Evolutionary conservation across 495 filamentous ascomycete species (phyloP).

Genomic region (Ramalina intermedia): DNA sequence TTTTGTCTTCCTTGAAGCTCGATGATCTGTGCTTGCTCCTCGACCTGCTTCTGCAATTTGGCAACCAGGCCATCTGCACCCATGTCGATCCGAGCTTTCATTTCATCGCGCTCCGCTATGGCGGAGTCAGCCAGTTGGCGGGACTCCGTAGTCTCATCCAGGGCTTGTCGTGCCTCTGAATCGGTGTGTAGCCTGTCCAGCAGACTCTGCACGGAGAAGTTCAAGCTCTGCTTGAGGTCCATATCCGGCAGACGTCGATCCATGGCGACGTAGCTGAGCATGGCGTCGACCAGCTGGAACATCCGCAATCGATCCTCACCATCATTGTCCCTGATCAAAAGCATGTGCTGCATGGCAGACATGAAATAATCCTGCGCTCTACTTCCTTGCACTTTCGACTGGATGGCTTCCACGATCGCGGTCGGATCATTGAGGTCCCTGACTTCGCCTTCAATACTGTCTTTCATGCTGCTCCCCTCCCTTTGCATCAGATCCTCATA

Average conservation of each 20-base stretch:
- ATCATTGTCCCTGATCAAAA: slow-evolving; percentile 85
- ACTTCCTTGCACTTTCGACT: slow-evolving; percentile 67
- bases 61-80: slow-evolving; percentile 88
- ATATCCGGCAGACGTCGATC: slow-evolving; percentile 90
- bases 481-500: slow-evolving; percentile 93
- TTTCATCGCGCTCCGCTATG: slow-evolving; percentile 91
- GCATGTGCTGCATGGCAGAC: slow-evolving; percentile 85
- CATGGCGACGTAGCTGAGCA: slow-evolving; percentile 99
- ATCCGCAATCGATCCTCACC: slow-evolving; percentile 84
- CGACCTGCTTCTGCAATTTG: slow-evolving; percentile 83
- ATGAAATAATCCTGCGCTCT: slow-evolving; percentile 90
- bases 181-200: slow-evolving; percentile 94
- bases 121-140: slow-evolving; percentile 89
- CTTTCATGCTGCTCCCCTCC: slow-evolving; percentile 79
- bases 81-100: slow-evolving; percentile 80
- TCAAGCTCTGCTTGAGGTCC: slow-evolving; percentile 91
- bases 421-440: slow-evolving; percentile 89
- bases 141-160: slow-evolving; percentile 78
- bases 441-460: slow-evolving; percentile 76
- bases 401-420: slow-evolving; percentile 89
- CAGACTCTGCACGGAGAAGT: slow-evolving; percentile 91
- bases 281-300: slow-evolving; percentile 96
- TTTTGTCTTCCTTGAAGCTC: slow-evolving; percentile 75
- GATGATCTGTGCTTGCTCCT: slow-evolving; percentile 82
- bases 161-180: slow-evolving; percentile 77